Conservation (phyloP, 805 yeast species). For the Sungouiozyma ichnusensis region DNA sequence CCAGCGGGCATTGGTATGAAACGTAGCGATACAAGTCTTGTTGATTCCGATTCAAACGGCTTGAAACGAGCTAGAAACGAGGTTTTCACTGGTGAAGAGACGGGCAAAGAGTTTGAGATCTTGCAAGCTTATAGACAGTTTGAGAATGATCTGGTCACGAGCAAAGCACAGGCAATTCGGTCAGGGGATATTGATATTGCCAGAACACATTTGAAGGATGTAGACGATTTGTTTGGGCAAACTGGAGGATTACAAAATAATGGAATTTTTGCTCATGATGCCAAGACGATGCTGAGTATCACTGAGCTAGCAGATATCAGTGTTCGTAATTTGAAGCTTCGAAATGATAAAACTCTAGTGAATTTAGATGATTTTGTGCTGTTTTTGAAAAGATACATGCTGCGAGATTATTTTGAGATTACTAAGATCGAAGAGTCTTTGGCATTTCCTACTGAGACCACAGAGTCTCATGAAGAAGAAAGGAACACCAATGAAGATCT, state of each 20-base stretch:
- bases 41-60: background rate
- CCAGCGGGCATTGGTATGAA: background rate
- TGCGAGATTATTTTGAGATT: conserved; percentile 22
- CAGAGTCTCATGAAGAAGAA: conserved; percentile 13
- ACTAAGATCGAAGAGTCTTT: conserved; percentile 13
- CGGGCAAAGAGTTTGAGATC: conserved; percentile 14
- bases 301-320: conserved; percentile 56
- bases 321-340: conserved; percentile 50
- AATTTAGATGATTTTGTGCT: conserved; percentile 38
- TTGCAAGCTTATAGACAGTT: conserved; percentile 27
- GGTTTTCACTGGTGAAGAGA: background rate
- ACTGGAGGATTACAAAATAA: conserved; percentile 32
- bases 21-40: background rate
- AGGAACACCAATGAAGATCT: too few species aligned
- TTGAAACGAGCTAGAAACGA: background rate
- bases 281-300: conserved; percentile 50
- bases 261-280: conserved; percentile 46
- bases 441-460: background rate
- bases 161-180: conserved; percentile 42
- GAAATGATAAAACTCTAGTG: conserved; percentile 42
- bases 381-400: conserved; percentile 31
- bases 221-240: conserved; percentile 37
- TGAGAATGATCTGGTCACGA: conserved; percentile 24
- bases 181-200: conserved; percentile 48
- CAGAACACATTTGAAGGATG: conserved; percentile 33